A percentile compares a stretch with the other conserved stretches of the same genome.
Evolutionary conservation across 768 basidiomycete genomes (phyloP).

Genomic region (Trametes elegans): DNA sequence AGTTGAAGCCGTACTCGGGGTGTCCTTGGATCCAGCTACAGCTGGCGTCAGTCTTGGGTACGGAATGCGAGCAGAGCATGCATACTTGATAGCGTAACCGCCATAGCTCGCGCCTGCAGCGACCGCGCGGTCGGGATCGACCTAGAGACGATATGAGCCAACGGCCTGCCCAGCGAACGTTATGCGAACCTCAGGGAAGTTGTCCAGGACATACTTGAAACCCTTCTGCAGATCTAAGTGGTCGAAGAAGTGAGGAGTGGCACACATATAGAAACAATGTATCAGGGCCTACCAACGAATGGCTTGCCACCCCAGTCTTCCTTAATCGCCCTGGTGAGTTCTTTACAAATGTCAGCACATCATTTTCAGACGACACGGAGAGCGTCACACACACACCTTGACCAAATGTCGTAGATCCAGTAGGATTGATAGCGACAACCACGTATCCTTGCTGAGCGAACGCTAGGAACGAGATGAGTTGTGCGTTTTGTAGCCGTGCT

Average conservation of each 20-base stretch:
- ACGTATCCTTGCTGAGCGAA: slow-evolving; percentile 91
- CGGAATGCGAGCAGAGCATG: not conserved
- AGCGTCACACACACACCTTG: slow-evolving; percentile 45
- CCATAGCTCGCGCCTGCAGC: slow-evolving; percentile 39
- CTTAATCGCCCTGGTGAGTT: slow-evolving; percentile 76
- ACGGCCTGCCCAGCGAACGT: not conserved
- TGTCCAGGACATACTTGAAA: slow-evolving; percentile 65
- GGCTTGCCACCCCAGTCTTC: slow-evolving; percentile 88
- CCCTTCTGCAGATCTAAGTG: slow-evolving; percentile 56
- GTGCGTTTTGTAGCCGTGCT: not conserved
- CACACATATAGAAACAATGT: not conserved
- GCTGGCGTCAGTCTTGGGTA: not conserved
- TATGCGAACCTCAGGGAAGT: slow-evolving; percentile 61
- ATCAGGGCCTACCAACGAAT: slow-evolving; percentile 45
- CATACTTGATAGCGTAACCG: slow-evolving; percentile 86
- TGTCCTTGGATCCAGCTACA: slow-evolving; percentile 93
- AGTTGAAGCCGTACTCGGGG: slow-evolving; percentile 81
- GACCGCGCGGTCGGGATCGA: slow-evolving; percentile 66
- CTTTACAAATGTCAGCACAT: slow-evolving; percentile 33
- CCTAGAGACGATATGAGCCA: slow-evolving; percentile 36
- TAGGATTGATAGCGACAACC: slow-evolving; percentile 85
- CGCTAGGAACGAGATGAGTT: slow-evolving; percentile 2
- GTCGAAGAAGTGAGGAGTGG: not conserved
- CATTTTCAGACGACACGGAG: too few species aligned
- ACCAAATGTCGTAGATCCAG: slow-evolving; percentile 91